A percentile compares a stretch with the other conserved stretches of the same genome.
Evolutionary conservation across 1,284 basidiomycete species (phyloP).

Genomic region (Tilletia caries): DNA sequence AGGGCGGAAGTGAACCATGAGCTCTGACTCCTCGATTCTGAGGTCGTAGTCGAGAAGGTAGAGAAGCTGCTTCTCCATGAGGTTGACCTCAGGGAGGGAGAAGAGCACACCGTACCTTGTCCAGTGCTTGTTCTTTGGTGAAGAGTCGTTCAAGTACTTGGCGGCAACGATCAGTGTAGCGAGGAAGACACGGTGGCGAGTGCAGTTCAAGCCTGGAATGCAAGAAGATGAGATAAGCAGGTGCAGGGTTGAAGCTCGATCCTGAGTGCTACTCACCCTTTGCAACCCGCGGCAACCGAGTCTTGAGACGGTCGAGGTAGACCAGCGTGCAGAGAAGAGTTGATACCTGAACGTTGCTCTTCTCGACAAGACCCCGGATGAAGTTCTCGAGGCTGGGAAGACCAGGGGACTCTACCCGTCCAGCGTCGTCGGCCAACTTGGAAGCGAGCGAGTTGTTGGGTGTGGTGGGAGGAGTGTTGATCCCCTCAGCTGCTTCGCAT

Average conservation of each 20-base stretch:
- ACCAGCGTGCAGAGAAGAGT: constrained; percentile 88
- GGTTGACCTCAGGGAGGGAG: constrained; percentile 68
- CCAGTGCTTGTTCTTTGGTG: constrained; percentile 77
- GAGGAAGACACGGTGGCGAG: constrained; percentile 89
- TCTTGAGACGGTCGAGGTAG: constrained; percentile 82
- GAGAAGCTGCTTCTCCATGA: constrained; percentile 83
- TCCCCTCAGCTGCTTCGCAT: constrained; percentile 38
- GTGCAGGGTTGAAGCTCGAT: too few species aligned
- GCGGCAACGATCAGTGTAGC: constrained; percentile 91
- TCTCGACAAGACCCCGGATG: constrained; percentile 76
- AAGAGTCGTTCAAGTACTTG: constrained; percentile 94
- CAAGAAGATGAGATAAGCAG: constrained; percentile 5
- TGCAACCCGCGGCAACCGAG: constrained; percentile 74
- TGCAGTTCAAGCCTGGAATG: constrained; percentile 76
- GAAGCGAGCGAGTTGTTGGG: constrained; percentile 39
- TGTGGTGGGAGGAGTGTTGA: constrained; percentile 41
- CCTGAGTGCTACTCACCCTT: constrained; percentile 64
- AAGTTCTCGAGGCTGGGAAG: constrained; percentile 81
- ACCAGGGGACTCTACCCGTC: constrained; percentile 54
- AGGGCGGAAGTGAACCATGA: constrained; percentile 49
- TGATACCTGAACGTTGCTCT: constrained; percentile 84
- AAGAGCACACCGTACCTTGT: constrained; percentile 67
- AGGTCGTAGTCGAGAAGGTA: constrained; percentile 54
- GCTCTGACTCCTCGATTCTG: constrained; percentile 52
- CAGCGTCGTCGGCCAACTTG: constrained; percentile 44